phyloP scores from a whole-genome alignment of 257 asterid species.

The Avicennia marina region DNA sequence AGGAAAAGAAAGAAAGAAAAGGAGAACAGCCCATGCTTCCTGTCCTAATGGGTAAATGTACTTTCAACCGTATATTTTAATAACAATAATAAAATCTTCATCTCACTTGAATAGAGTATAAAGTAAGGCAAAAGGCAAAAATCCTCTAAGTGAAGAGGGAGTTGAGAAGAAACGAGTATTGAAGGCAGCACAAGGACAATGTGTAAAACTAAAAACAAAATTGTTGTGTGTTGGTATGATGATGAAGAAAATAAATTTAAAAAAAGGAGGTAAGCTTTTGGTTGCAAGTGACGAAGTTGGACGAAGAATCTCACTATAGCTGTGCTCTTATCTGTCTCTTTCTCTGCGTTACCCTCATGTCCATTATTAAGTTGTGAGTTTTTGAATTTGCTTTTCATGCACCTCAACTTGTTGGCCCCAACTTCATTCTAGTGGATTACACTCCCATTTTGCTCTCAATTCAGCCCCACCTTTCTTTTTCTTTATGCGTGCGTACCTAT shows the following conservation, averaged over 20 bases:
- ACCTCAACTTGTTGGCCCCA: conserved; percentile 24
- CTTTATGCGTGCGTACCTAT: no score
- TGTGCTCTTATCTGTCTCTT: conserved; percentile 34
- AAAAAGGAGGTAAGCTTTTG: conserved; percentile 4
- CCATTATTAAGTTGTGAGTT: conserved; percentile 20
- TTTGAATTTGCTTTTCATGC: conserved; percentile 26
- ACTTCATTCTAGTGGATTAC: conserved; percentile 15
- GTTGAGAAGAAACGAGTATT: conserved; percentile 16
- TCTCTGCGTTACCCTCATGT: conserved; percentile 23
- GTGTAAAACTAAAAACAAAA: background rate
- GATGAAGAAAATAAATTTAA: background rate
- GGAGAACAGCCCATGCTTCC: conserved; percentile 55
- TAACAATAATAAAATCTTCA: background rate
- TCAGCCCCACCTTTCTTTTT: no score
- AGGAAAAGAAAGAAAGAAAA: background rate
- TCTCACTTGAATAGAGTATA: background rate
- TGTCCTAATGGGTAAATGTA: conserved; percentile 32
- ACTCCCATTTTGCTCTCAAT: no score
- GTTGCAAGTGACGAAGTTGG: conserved; percentile 33
- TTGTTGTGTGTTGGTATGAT: background rate
- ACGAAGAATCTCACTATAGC: conserved; percentile 26
- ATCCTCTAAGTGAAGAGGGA: conserved; percentile 5
- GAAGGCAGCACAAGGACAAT: conserved; percentile 3
- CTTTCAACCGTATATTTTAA: conserved; percentile 20
- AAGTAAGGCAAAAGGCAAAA: background rate